Evolutionary conservation across 129 eudicot genomes (phyloP).

Genomic region (Silybum marianum): DNA sequence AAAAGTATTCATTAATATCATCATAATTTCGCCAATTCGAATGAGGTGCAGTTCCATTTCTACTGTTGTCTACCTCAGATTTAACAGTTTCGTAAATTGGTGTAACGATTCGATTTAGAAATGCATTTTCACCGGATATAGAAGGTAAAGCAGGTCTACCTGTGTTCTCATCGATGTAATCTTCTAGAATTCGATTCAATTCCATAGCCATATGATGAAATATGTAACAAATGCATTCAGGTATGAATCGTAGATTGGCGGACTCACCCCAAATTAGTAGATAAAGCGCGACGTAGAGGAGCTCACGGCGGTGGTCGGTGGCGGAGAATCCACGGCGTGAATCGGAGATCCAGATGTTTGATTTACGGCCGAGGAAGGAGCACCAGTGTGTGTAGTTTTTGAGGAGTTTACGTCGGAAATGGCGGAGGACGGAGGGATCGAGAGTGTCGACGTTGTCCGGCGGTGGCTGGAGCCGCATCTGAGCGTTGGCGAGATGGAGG

Average conservation of each 20-base stretch:
- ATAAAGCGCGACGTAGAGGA: conserved; percentile 62
- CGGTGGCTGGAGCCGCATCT: conserved; percentile 87
- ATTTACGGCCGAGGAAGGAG: conserved; percentile 58
- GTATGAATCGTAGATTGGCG: conserved; percentile 70
- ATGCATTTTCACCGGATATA: conserved; percentile 65
- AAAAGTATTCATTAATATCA: conserved; percentile 85
- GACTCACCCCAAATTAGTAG: conserved; percentile 92
- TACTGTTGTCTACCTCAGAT: conserved; percentile 63
- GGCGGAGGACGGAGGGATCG: conserved; percentile 64
- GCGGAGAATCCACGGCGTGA: conserved; percentile 32
- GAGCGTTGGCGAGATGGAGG: conserved; percentile 75
- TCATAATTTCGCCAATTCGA: conserved; percentile 89
- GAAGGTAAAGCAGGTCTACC: conserved; percentile 71
- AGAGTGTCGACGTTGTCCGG: conserved; percentile 72
- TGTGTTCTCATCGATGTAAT: conserved; percentile 79
- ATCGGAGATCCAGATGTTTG: conserved; percentile 71
- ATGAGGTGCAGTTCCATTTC: conserved; percentile 78
- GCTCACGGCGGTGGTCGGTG: conserved; percentile 67
- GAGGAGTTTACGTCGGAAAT: conserved; percentile 61
- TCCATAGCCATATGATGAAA: conserved; percentile 88
- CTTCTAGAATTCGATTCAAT: conserved; percentile 68
- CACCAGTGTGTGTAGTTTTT: conserved; percentile 76
- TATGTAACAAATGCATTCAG: conserved; percentile 71
- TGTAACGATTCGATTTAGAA: conserved; percentile 47
- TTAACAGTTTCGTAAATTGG: conserved; percentile 72